phyloP scores from a whole-genome alignment of 1,139 yeast genomes.

The Kurtzmaniella quercitrusa region DNA sequence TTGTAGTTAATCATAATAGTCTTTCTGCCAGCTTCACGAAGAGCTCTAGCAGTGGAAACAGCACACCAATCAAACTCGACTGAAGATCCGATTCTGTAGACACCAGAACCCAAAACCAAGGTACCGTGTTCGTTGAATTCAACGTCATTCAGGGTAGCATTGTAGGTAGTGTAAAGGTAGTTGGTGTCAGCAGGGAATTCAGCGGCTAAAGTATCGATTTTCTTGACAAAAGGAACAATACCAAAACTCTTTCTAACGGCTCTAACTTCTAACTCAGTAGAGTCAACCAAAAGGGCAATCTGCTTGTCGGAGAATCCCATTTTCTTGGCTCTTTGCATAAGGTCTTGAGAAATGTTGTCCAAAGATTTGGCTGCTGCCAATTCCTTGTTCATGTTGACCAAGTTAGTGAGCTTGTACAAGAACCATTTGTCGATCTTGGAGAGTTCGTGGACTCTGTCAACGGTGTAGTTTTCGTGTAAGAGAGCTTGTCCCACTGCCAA shows the following conservation, averaged over 20 bases:
- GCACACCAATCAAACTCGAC: slow-evolving; percentile 99
- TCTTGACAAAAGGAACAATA: slow-evolving; percentile 89
- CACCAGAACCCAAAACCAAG: slow-evolving; percentile 96
- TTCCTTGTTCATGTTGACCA: slow-evolving; percentile 82
- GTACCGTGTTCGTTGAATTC: slow-evolving; percentile 86
- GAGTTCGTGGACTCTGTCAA: slow-evolving; percentile 85
- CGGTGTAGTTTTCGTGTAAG: slow-evolving; percentile 82
- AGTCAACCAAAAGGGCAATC: slow-evolving; percentile 70
- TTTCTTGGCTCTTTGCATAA: slow-evolving; percentile 79
- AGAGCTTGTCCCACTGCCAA: slow-evolving; percentile 97
- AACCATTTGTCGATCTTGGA: slow-evolving; percentile 96
- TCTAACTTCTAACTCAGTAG: slow-evolving; percentile 77
- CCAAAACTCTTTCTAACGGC: slow-evolving; percentile 71
- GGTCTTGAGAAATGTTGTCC: slow-evolving; percentile 57
- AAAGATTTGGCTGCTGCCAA: slow-evolving; percentile 52
- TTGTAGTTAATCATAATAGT: slow-evolving; percentile 96
- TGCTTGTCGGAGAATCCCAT: slow-evolving; percentile 95
- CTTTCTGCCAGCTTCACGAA: slow-evolving; percentile 80
- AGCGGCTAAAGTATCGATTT: slow-evolving; percentile 96
- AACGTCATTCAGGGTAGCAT: slow-evolving; percentile 83
- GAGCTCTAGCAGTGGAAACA: slow-evolving; percentile 91
- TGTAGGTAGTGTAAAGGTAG: slow-evolving; percentile 93
- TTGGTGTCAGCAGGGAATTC: slow-evolving; percentile 98
- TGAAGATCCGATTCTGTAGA: slow-evolving; percentile 96
- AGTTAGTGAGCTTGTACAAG: slow-evolving; percentile 83